A percentile compares a stretch with the other conserved stretches of the same genome.
Evolutionary conservation across 768 basidiomycete species (phyloP).

Genomic region (Xanthoconium stramineum): DNA sequence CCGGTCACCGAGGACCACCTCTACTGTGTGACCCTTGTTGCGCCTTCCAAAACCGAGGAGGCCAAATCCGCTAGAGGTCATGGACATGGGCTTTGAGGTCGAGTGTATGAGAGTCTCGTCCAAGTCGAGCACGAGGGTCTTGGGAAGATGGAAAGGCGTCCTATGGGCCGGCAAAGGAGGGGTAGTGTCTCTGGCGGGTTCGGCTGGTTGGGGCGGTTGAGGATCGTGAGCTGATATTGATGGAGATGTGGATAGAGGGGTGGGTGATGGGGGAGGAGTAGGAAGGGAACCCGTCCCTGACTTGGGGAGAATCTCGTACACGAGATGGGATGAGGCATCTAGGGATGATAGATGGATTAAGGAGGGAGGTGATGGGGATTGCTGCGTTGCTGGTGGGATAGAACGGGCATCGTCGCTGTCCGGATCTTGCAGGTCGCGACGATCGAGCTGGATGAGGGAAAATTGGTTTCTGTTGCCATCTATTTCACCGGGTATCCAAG

Average conservation of each 20-base stretch:
- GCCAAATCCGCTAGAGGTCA: constrained; percentile 48
- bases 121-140: constrained; percentile 94
- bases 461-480: constrained; percentile 14
- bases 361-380: constrained; percentile 18
- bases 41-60: constrained; percentile 58
- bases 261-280: constrained; percentile 25
- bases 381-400: constrained; percentile 17
- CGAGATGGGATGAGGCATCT: constrained; percentile 12
- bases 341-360: too few species aligned
- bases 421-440: constrained; percentile 6
- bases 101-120: constrained; percentile 99
- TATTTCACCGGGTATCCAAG: constrained; percentile 31
- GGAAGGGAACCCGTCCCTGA: constrained; percentile 20
- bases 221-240: constrained; percentile 10
- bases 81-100: constrained; percentile 73
- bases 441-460: constrained; percentile 2
- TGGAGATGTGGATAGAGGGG: constrained; percentile 7
- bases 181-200: constrained; percentile 43
- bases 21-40: constrained; percentile 81
- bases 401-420: constrained; percentile 15
- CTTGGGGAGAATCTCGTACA: constrained; percentile 7
- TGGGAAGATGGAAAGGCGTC: constrained; percentile 76
- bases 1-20: constrained; percentile 84
- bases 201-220: constrained; percentile 16
- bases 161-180: constrained; percentile 50